These are phyloP conservation scores for Diaporthe citriasiana DNA, from an alignment of 2,329 filamentous ascomycete genomes.

Conservation along the genomic window DNA sequence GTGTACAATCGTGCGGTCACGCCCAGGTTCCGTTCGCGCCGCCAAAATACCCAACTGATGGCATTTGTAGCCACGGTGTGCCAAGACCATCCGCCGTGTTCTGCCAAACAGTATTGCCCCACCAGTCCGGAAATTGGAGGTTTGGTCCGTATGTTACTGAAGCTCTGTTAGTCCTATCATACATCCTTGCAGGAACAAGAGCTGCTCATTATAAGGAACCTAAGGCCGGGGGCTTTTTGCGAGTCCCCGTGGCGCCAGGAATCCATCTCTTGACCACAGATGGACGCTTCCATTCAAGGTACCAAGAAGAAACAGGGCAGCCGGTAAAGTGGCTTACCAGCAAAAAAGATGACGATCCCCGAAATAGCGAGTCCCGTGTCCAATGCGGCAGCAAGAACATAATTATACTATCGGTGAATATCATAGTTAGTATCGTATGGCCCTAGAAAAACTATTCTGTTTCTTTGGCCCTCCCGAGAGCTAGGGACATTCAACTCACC, in stretches of 20 bases:
- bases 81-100: constrained; percentile 53
- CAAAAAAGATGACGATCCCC: constrained; percentile 54
- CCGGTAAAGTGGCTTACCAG: constrained; percentile 33
- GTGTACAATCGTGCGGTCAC: constrained; percentile 35
- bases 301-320: neutral
- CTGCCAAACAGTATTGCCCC: constrained; percentile 54
- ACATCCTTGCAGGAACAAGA: too few species aligned
- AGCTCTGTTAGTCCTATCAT: neutral
- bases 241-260: too few species aligned
- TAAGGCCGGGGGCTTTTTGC: neutral
- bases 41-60: constrained; percentile 52
- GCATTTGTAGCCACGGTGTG: constrained; percentile 50
- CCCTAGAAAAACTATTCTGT: neutral
- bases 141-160: constrained; percentile 51
- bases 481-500: neutral
- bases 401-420: constrained; percentile 53
- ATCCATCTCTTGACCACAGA: neutral
- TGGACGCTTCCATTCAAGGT: neutral
- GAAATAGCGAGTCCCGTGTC: constrained; percentile 52
- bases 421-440: neutral
- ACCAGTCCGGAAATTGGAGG: constrained; percentile 53
- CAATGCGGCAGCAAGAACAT: constrained; percentile 52
- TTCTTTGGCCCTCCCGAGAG: neutral
- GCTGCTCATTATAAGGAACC: too few species aligned
- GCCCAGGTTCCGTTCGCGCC: constrained; percentile 51